Base-by-base conservation (phyloP, 2,329 filamentous ascomycete genomes). In the Sphaceloma murrayae region DNA sequence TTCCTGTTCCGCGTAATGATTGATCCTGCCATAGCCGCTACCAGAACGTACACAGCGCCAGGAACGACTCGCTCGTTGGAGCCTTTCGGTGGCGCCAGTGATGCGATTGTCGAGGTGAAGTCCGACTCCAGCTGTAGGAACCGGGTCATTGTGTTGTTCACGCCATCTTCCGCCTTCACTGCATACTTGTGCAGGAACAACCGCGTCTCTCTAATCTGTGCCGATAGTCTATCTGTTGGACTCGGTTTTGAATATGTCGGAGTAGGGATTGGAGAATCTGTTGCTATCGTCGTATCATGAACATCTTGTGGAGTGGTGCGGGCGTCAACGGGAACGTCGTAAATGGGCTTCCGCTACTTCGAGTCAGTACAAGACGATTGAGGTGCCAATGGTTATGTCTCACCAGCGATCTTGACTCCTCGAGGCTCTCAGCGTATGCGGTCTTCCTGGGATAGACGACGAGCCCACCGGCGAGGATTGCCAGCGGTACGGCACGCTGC, bases 11-110 rank as follows among this genome's bases (percentile, higher is more conserved):
- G 79, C 45, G 85, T 78, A 45, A 95, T 70, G 61, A 98, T 96
- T 64, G 79, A 87, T 54, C 89, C 91, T 26, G 91, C 85, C 88
- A 98, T 95, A 56, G 85, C 80, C 31, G 88, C 82, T 36, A 98
- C 88, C 21, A 95, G 75, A 34, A 96, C 87, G 67, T 96, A 96
- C 54, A 96, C 78, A 48, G 79, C 73, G 18, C 89, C 89, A 24
- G 91, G 91, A 66, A 96, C 80, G 46, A 98, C 74, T 60, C 80
- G 79, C 72, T 98, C 91, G 61, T 84, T 85, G 49, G 79, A 85
- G 65, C 89, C 82, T 57, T 80, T 81, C 27, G 87, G 72, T 21
- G 91, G 91, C 14, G 88, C 91, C 29, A 98, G 75, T 16, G 83
- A 87, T 48, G 88, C 85, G 54, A 98, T 67, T 49, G 91, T 96